Base-by-base conservation (phyloP, 2,329 filamentous ascomycete genomes). In the Pyrenochaeta sp. region DNA sequence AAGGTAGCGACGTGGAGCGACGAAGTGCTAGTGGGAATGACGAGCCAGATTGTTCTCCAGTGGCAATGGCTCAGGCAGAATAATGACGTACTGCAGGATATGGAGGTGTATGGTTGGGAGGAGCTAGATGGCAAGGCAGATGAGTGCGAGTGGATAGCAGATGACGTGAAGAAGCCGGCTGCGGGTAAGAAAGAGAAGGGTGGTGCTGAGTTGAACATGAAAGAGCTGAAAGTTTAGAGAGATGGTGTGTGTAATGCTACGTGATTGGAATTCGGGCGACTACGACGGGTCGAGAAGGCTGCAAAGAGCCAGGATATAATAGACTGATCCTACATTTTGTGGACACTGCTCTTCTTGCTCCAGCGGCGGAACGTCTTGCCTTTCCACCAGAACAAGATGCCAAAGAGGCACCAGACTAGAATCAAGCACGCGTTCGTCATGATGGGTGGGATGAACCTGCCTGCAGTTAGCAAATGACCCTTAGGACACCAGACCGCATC, bases 361-460 rank as follows among this genome's bases (percentile, higher is more conserved):
- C 83, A 85, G 60, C 83, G 79, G 55, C 86, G 77, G 65, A 87
- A 84, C 1, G 74, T 84, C 81, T 88, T 88, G 2, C 86, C 86
- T 56, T 79, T 83, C 68, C 79, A 84, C 72, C 84, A 88, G 68
- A 88, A 86, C 12, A 85, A 66, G 44, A 87, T 77, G 0, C 82
- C 85, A 65, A 82, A 85, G 5, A 80, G 69, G 67, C 83, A 86
- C 78, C 81, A 88, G 15, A 88, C 59, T 5, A 82, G 76, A 9
- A 82, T 79, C 56, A 89, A 68, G 4, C 75, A 76, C 71, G 85
- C 84, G 62, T 88, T 88, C 24, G 84, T 81, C 85, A 88, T 87
- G 65, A 88, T 86, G 0, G 85, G 85, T 5, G 79, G 75, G 19
- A 88, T 79, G 64, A 84, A 71, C 8, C 68, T 71, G 51, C 15